Evolutionary conservation across 2,329 filamentous ascomycete genomes (phyloP), one percentile per base, ranked within the genome.

Genomic region (Dryadomyces quercivorus): DNA sequence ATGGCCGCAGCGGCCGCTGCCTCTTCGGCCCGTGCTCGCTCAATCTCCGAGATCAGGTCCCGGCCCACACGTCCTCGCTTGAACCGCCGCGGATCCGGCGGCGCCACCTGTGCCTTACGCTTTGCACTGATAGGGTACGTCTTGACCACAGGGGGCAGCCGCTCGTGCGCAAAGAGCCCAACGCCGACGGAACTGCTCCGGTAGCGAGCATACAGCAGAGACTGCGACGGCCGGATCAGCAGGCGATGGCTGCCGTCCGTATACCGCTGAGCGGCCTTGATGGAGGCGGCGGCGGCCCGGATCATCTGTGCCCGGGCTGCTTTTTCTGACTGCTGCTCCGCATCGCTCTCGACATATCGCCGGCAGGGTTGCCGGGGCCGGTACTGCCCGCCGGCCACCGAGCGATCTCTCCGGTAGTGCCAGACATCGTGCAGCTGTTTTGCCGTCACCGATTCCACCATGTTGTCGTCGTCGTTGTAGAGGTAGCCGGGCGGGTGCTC

Each of bases 401-500:
- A 7, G 5, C 13, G 7, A 12, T 22, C 12, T 15, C 43, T 40
- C 13, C 42, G 45, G 20, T 51, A 34, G 10, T 51, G 50, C 59
- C 58, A 58, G 12, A 54, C 9, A 2, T 48, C 36, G 12, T 51
- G 50, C 1, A 61, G 55, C 36, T 56, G 48, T 2, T 55, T 49
- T 2, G 55, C 57, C 2, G 55, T 59, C 21, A 60, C 57, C 3
- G 48, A 12, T 18, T 59, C 57, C 22, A 57, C 50, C 8, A 55
- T 26, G 8, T 56, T 57, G 31, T 53, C 58, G 5, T 62, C 60
- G 12, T 61, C 60, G 45, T 57, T 57, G 15, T 63, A 63, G 10
- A 63, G 62, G 36, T 56, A 57, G 5, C 66, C 66, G 0, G 62
- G 64, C 20, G 63, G 59, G 13, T 42, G 55, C 3, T 40, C 21